phyloP scores from a whole-genome alignment of 257 asterid genomes.

The Solanum appendiculatum region DNA sequence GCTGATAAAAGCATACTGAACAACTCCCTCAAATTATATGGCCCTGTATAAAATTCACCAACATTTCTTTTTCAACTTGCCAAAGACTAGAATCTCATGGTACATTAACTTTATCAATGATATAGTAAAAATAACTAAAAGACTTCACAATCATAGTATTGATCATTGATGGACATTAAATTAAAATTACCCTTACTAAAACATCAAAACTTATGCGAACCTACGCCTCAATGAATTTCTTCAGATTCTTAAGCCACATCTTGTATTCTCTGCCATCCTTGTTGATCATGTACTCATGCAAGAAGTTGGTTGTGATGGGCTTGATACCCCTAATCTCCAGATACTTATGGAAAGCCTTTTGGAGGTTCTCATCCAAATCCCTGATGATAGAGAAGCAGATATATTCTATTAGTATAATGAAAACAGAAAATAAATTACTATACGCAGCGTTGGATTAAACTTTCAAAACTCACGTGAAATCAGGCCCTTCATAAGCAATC shows the following conservation, averaged over 20 bases:
- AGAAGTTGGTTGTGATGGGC: slow-evolving; percentile 68
- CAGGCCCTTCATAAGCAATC: slow-evolving; percentile 87
- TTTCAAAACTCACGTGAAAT: slow-evolving; percentile 42
- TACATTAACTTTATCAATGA: neutral
- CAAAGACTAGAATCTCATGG: neutral
- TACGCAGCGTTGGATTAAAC: neutral
- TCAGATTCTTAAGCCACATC: slow-evolving; percentile 64
- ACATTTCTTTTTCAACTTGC: neutral
- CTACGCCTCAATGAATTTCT: slow-evolving; percentile 50
- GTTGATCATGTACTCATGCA: slow-evolving; percentile 74
- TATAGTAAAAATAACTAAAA: neutral
- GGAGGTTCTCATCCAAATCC: slow-evolving; percentile 92
- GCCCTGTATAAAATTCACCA: neutral
- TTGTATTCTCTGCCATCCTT: slow-evolving; percentile 66
- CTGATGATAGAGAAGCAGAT: slow-evolving; percentile 11
- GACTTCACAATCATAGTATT: neutral
- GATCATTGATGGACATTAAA: neutral
- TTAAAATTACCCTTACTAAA: neutral
- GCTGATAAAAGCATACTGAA: neutral
- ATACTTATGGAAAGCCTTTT: slow-evolving; percentile 91
- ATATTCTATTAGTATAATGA: neutral
- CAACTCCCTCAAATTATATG: neutral
- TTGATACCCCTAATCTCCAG: slow-evolving; percentile 78
- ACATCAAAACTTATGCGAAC: neutral
- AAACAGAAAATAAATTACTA: neutral